A percentile compares a stretch with the other conserved stretches of the same genome.
These are phyloP conservation scores for Paecilomyces dactylethromorphus DNA, from an alignment of 2,329 filamentous ascomycete genomes.

Conservation along the genomic window DNA sequence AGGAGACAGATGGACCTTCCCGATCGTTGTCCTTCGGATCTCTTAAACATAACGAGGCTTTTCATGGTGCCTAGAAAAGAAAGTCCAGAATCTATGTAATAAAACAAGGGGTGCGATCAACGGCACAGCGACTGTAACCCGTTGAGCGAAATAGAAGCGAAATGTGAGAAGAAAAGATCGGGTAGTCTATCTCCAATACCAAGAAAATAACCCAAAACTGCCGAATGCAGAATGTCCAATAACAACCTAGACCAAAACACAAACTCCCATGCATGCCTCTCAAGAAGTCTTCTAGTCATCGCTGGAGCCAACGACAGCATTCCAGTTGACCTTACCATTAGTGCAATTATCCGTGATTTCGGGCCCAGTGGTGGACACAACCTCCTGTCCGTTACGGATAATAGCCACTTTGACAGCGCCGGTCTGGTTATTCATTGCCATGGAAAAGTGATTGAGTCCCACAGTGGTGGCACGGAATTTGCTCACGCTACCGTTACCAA, in stretches of 20 bases:
- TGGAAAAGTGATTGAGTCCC: constrained; percentile 25
- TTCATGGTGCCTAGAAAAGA: not conserved
- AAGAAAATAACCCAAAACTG: not conserved
- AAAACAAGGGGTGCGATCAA: not conserved
- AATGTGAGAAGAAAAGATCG: not conserved
- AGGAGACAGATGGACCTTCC: not conserved
- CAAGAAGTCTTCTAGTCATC: constrained; percentile 8
- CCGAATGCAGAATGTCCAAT: not conserved
- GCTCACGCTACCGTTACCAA: constrained; percentile 17
- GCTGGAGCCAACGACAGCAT: constrained; percentile 29
- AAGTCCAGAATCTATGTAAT: not conserved
- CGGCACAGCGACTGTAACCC: not conserved
- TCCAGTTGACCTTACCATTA: constrained; percentile 27
- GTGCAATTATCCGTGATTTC: constrained; percentile 20
- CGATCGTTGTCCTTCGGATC: not conserved
- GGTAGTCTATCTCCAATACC: not conserved
- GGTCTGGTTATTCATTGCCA: constrained; percentile 23
- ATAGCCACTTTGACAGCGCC: constrained; percentile 22
- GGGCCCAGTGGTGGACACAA: constrained; percentile 18
- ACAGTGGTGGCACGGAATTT: constrained; percentile 12
- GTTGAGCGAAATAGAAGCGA: not conserved
- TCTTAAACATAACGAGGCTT: not conserved
- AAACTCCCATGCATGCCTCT: constrained; percentile 10
- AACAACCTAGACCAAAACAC: not conserved
- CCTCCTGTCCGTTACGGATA: constrained; percentile 14